Evolutionary conservation across 495 filamentous ascomycete genomes (phyloP), one percentile per base, ranked within the genome.

Genomic region (Tetracladium marchalianum): DNA sequence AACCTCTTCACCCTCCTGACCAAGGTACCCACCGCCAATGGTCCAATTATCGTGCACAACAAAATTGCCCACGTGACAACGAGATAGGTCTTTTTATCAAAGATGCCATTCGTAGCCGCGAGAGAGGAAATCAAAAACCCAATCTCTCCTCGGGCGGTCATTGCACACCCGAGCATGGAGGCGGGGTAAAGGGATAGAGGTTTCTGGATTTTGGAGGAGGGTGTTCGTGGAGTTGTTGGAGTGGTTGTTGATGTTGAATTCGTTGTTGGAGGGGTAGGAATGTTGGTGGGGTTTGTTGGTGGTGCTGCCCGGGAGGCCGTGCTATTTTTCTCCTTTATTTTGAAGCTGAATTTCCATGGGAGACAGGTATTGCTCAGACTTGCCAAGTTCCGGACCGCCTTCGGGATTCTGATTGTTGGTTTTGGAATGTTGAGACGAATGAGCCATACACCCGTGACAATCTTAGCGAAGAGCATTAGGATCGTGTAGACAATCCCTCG

Each of bases 121-220:
- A 82, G 64, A 2, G 84, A 79, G 5, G 84, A 79, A 47, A 92
- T 85, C 16, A 90, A 63, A 45, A 87, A 85, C 0, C 84, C 85
- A 19, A 90, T 82, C 56, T 94, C 85, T 2, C 85, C 86, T 31
- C 84, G 72, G 0, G 86, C 77, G 0, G 83, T 74, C 84, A 90
- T 90, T 0, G 82, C 75, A 32, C 67, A 56, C 0, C 71, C 69
- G 11, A 86, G 51, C 7, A 86, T 77, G 0, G 70, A 60, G 1
- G 78, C 60, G 6, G 80, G 78, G 40, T 82, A 79, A 6, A 36
- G 32, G 18, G 33, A 46, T 4, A 35, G 43, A 5, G 41, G 24
- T 32, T 16, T 33, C 27, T 35, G 22, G 40, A 35, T 36, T 13
- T 32, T 35, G 34, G 8, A 18, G 11, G 12, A 5, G 19, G 15